Evolutionary conservation across 768 basidiomycete genomes (phyloP), one percentile per base, ranked within the genome.

Genomic region (Psilocybe sp.): DNA sequence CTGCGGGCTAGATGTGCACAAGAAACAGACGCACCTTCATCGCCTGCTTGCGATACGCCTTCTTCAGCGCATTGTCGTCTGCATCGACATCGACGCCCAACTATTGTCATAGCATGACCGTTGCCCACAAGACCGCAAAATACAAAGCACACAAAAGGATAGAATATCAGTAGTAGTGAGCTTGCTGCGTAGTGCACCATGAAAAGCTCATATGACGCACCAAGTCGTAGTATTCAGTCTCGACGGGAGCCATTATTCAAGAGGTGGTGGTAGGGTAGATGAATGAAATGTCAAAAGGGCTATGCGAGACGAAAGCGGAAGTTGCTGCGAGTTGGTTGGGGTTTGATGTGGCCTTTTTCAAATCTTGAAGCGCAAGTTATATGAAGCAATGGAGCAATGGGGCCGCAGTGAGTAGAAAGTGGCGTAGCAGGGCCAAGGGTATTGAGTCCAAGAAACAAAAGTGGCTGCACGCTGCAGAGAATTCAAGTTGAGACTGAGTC

Each of bases 21-120:
- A 15, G n/a, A 18, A 15, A 35, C 11, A 31, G 48, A 69, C 77
- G 53, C 49, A 89, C 93, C 79, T 89, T 89, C 79, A 98, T 95
- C 16, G 96, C 94, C 60, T 89, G 85, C 67, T 88, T 96, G 56
- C 96, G 75, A 68, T 98, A 98, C 1, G 90, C 95, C 70, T 94
- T 98, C 78, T 98, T 98, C 56, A 98, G 69, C 48, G 84, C 81
- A 0, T 82, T 87, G 55, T 92, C 90, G 57, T 83, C 80, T 33
- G 80, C 89, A 60, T 93, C 88, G 31, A 80, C 74, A 1, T 75
- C 52, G 14, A 94, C 88, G 16, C 78, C 84, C 35, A 94, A 74
- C 89, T 92, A 64, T 34, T 36, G 23, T 47, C 19, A 23, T 31
- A n/a, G 36, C 14, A 19, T 10, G 44, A 35, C n/a, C 18, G 44